These are phyloP conservation scores for Fusarium decemcellulare DNA, from an alignment of 2,329 filamentous ascomycete genomes.

Conservation along the genomic window DNA sequence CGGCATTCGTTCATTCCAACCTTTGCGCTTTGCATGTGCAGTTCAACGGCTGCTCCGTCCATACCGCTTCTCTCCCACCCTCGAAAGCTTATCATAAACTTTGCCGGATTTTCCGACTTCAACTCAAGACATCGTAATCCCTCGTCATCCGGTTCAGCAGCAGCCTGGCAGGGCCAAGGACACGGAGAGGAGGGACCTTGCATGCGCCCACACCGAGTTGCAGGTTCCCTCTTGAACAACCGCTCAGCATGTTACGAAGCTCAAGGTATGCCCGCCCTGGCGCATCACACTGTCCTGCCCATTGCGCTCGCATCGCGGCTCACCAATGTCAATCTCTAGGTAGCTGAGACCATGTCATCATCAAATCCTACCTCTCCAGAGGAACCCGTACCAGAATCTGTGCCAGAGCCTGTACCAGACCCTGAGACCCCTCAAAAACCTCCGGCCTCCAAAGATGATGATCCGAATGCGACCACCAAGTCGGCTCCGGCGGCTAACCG, in stretches of 20 bases:
- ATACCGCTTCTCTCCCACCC: slow-evolving; percentile 6
- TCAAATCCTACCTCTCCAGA: slow-evolving; percentile 43
- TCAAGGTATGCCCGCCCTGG: slow-evolving; percentile 39
- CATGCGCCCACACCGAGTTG: neutral
- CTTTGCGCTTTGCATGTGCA: slow-evolving; percentile 30
- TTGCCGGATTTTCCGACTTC: slow-evolving; percentile 24
- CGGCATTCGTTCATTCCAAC: slow-evolving; percentile 16
- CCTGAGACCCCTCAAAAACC: slow-evolving; percentile 41
- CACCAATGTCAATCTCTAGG: slow-evolving; percentile 31
- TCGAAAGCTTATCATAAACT: slow-evolving; percentile 30
- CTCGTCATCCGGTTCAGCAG: slow-evolving; percentile 1
- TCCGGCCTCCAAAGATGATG: slow-evolving; percentile 25
- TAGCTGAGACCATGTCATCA: slow-evolving; percentile 48
- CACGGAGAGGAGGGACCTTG: neutral
- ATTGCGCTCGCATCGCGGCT: slow-evolving; percentile 24
- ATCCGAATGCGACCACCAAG: slow-evolving; percentile 54
- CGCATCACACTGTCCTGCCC: slow-evolving; percentile 9
- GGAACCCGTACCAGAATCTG: slow-evolving; percentile 38
- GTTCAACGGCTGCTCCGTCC: slow-evolving; percentile 36
- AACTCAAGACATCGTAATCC: neutral
- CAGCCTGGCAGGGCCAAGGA: slow-evolving; percentile 9
- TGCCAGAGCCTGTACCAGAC: slow-evolving; percentile 41
- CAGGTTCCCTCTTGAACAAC: slow-evolving; percentile 28
- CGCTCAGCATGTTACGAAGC: slow-evolving; percentile 47
- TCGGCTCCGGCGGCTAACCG: slow-evolving; percentile 57